A percentile compares a stretch with the other conserved stretches of the same genome.
phyloP scores from a whole-genome alignment of 2,329 filamentous ascomycete species.

The Fusarium concolor region DNA sequence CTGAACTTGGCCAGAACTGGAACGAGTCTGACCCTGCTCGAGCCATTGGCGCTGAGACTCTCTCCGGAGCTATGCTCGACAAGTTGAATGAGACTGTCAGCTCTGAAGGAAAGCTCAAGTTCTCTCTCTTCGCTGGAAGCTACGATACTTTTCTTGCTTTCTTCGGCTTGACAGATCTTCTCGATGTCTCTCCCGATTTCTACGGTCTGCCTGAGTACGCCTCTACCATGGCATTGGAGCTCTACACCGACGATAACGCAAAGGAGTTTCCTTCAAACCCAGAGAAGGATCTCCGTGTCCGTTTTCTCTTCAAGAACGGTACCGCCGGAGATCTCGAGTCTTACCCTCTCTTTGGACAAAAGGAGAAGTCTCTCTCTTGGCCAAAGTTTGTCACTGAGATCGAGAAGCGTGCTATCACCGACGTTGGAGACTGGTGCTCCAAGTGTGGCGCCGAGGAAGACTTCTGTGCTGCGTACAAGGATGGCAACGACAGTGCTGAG shows the following conservation, averaged over 20 bases:
- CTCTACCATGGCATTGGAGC: constrained; percentile 53
- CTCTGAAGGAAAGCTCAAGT: constrained; percentile 49
- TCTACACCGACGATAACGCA: constrained; percentile 42
- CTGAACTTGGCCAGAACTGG: constrained; percentile 49
- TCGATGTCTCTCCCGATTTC: constrained; percentile 46
- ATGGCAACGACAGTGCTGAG: constrained; percentile 20
- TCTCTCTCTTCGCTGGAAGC: constrained; percentile 50
- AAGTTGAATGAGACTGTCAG: constrained; percentile 50
- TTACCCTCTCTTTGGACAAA: constrained; percentile 49
- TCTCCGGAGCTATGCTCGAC: constrained; percentile 47
- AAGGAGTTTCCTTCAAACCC: constrained; percentile 44
- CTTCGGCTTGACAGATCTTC: constrained; percentile 48
- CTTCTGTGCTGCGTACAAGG: constrained; percentile 50
- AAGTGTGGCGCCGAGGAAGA: constrained; percentile 44
- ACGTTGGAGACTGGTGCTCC: constrained; percentile 49
- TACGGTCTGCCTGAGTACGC: constrained; percentile 52
- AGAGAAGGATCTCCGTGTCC: constrained; percentile 47
- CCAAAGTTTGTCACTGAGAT: constrained; percentile 47
- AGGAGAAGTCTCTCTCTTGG: constrained; percentile 48
- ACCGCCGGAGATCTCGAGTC: constrained; percentile 46
- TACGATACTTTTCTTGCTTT: constrained; percentile 54
- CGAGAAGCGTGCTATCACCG: constrained; percentile 45
- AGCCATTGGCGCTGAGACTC: constrained; percentile 49
- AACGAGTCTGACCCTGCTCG: constrained; percentile 47
- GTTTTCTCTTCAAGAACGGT: constrained; percentile 52